Evolutionary conservation across 495 filamentous ascomycete genomes (phyloP).

Genomic region (Barbatosphaeria neglecta): DNA sequence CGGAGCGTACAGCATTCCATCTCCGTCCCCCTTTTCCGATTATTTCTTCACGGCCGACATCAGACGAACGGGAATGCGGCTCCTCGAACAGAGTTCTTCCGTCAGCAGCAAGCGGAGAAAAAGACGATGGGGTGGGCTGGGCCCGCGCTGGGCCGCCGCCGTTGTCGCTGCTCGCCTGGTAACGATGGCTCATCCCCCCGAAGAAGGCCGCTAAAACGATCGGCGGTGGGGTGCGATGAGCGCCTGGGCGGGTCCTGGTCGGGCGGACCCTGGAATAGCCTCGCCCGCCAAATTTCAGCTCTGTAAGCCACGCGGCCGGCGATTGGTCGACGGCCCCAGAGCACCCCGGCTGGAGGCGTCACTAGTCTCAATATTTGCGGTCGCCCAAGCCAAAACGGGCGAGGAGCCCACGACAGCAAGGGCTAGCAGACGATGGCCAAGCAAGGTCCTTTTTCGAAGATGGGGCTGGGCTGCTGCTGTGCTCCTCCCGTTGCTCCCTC

Average conservation of each 20-base stretch:
- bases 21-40: no score
- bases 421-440: neutral
- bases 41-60: no score
- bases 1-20: no score
- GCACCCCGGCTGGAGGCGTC: neutral
- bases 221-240: no score
- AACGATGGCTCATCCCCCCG: no score
- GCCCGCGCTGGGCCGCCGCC: no score
- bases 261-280: neutral
- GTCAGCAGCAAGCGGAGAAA: neutral
- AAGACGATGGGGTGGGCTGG: no score
- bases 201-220: no score
- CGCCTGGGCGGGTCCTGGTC: neutral
- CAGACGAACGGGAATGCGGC: no score
- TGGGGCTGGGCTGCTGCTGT: neutral
- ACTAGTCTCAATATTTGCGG: neutral
- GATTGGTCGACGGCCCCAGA: neutral
- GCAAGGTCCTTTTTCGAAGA: no score
- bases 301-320: neutral
- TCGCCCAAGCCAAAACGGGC: neutral
- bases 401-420: neutral
- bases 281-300: neutral
- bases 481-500: no score
- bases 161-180: no score
- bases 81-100: neutral